Conservation (phyloP, 306 rosid genomes). For the Fagus sylvatica region DNA sequence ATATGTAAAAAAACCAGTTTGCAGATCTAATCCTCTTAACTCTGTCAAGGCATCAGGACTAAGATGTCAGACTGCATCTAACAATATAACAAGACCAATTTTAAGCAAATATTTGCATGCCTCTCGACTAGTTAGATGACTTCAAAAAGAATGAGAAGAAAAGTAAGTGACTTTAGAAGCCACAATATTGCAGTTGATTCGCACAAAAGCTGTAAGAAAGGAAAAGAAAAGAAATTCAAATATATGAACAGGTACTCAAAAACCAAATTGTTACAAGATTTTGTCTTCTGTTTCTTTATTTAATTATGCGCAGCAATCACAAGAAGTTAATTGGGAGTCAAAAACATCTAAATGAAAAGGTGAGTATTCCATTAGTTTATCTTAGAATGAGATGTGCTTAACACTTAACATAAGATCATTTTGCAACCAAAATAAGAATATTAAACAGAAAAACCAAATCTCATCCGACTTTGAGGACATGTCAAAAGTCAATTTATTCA, state of each 20-base stretch:
- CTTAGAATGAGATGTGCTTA: background rate
- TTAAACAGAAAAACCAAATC: too few relatives aligned
- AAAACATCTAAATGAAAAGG: too few relatives aligned
- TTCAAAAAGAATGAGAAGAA: background rate
- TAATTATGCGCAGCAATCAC: background rate
- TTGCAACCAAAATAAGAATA: too few relatives aligned
- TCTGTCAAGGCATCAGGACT: background rate
- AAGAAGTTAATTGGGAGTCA: background rate
- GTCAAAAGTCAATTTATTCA: too few relatives aligned
- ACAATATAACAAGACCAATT: background rate
- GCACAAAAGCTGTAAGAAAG: background rate
- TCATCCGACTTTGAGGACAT: too few relatives aligned
- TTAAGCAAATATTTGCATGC: background rate
- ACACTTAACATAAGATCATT: background rate
- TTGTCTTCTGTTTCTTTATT: background rate
- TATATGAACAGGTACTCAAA: background rate
- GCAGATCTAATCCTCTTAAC: conserved; percentile 16
- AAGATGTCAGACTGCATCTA: background rate
- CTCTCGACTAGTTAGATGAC: background rate
- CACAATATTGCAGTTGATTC: background rate
- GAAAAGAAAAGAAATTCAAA: too few relatives aligned
- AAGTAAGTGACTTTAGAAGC: background rate
- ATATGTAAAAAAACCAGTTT: conserved; percentile 16
- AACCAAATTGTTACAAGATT: background rate
- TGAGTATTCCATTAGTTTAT: background rate